Conservation (phyloP, 2,329 filamentous ascomycete genomes). For the Pleurostoma richardsiae region DNA sequence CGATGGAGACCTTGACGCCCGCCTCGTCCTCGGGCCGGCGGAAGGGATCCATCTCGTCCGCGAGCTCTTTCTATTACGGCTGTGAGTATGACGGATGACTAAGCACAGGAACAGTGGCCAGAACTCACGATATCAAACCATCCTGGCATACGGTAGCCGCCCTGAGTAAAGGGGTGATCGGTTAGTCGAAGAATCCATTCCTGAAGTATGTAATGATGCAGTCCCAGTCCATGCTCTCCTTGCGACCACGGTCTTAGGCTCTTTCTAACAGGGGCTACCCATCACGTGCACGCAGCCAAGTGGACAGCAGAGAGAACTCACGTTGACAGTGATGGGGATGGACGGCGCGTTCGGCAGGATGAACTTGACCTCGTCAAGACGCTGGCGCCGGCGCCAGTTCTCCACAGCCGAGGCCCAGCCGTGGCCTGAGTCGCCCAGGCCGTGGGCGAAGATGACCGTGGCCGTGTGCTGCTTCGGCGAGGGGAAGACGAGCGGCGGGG, state of each 20-base stretch:
- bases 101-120: neutral
- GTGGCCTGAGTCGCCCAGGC: constrained; percentile 76
- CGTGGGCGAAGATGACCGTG: constrained; percentile 91
- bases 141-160: constrained; percentile 74
- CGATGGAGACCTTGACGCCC: constrained; percentile 68
- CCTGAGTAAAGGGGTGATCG: constrained; percentile 3
- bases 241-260: neutral
- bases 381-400: constrained; percentile 75
- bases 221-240: neutral
- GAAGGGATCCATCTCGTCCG: constrained; percentile 18
- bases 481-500: constrained; percentile 64
- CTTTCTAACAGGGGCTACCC: constrained; percentile 1
- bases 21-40: constrained; percentile 48
- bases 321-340: constrained; percentile 73
- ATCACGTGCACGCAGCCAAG: neutral
- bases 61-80: constrained; percentile 9
- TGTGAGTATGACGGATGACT: neutral
- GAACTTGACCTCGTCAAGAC: constrained; percentile 87
- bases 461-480: constrained; percentile 82
- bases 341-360: constrained; percentile 86
- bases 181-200: neutral
- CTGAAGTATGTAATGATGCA: neutral
- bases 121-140: constrained; percentile 74
- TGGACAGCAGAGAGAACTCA: constrained; percentile 30
- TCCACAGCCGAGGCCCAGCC: constrained; percentile 81